These are phyloP conservation scores for Thraustochytrium striatum DNA, from an alignment of 352 stramenopile species.

Conservation along the genomic window DNA sequence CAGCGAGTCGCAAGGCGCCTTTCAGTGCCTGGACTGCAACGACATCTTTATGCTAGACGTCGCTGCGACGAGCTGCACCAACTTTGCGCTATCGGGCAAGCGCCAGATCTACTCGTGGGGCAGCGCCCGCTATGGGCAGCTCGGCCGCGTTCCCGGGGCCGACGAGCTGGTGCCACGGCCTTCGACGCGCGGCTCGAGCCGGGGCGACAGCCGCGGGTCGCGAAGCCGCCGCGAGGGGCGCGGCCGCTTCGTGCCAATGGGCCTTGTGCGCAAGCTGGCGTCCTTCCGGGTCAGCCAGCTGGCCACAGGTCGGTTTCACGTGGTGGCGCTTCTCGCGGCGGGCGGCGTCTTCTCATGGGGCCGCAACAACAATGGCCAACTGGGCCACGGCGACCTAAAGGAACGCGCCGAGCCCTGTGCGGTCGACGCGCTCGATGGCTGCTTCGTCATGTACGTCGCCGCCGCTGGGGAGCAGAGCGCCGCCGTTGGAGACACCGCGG, in stretches of 20 bases:
- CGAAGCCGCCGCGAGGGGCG: no score
- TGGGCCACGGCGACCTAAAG: conserved; percentile 5
- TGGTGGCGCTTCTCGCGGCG: conserved; percentile 4
- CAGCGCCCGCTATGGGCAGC: neutral
- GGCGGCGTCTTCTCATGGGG: conserved; percentile 22
- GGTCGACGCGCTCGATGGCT: conserved; percentile 18
- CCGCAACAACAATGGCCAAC: conserved; percentile 22
- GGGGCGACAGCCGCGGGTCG: no score
- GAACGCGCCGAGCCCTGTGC: neutral
- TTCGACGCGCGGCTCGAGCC: no score
- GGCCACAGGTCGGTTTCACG: neutral
- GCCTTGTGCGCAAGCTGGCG: neutral
- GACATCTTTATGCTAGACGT: neutral
- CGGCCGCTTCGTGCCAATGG: no score
- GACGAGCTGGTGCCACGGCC: neutral
- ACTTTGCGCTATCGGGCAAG: conserved; percentile 9
- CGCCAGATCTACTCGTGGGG: conserved; percentile 29
- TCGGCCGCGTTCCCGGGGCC: neutral
- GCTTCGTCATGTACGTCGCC: neutral
- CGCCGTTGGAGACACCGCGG: conserved; percentile 13
- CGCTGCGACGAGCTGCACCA: neutral
- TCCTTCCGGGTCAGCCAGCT: conserved; percentile 20
- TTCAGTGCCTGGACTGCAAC: neutral
- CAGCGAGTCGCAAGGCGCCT: neutral
- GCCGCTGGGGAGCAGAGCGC: conserved; percentile 11